Base-by-base conservation (phyloP, 768 basidiomycete species). In the Agaricus sinodeliciosus region DNA sequence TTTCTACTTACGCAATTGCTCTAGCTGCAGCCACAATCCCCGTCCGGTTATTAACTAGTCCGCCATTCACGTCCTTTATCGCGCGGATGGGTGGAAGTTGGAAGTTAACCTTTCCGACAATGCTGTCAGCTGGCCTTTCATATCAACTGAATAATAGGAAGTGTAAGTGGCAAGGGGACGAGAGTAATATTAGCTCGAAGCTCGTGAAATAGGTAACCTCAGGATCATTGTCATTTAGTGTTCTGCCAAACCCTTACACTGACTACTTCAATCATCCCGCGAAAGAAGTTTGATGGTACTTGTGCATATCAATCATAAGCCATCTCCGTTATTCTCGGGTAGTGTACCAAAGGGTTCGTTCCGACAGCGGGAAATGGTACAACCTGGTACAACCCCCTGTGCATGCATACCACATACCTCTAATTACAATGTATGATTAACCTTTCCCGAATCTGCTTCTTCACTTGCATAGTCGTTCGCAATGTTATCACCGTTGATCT, bases 241-340 rank as follows among this genome's bases (percentile, higher is more conserved):
- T 45, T 40, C 44, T 28, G 51, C 36, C 43, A 45, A n/a, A 31
- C 16, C 7, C 15, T 35, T 31, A 26, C n/a, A 31, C 18, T n/a
- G 19, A 25, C 37, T 18, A 18, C 25, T 27, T 41, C 27, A 27
- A 13, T 40, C 51, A 12, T 53, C 51, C 51, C 51, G 51, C 51
- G 51, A 53, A 53, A 43, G 25, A 43, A 53, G 31, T 1, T 8
- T 39, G 40, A 50, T 28, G 15, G 5, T 8, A 19, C 11, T 49
- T 41, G 15, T 26, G 27, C 37, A 49, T 49, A 18, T 48, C 47
- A 19, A 37, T 48, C 36, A 37, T 7, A 18, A 16, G 34, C 19
- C 35, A 16, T 22, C 35, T 42, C 44, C 51, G 44, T 25, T 40
- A 6, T 18, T 40, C 25, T 43, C 51, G 39, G 51, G 19, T 39